A percentile compares a stretch with the other conserved stretches of the same genome.
phyloP scores from a whole-genome alignment of 75 land plant genomes.

The Pseudotsuga menziesii region DNA sequence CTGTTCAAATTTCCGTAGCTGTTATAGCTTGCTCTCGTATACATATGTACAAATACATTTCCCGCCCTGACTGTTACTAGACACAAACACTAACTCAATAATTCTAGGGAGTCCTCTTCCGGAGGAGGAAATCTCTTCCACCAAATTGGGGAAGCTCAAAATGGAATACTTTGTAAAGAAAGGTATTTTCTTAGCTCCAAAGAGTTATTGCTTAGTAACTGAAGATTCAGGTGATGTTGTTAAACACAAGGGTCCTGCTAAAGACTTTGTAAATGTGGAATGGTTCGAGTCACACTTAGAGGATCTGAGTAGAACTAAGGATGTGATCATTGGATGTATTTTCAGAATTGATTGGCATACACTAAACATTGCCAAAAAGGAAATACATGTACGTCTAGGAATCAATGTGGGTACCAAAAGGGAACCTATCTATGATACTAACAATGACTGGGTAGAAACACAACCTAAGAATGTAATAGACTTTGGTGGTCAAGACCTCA shows the following conservation, averaged over 20 bases:
- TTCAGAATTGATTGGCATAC: background rate
- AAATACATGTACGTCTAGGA: background rate
- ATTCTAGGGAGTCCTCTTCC: background rate
- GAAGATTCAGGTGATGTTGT: background rate
- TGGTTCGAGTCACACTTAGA: background rate
- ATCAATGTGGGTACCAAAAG: background rate
- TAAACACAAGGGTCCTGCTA: background rate
- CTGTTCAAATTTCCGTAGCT: background rate
- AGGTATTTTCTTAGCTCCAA: background rate
- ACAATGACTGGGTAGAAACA: too few species aligned
- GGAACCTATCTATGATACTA: background rate
- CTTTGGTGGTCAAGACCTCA: too few species aligned
- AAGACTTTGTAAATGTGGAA: background rate
- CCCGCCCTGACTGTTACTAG: background rate
- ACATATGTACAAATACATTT: background rate
- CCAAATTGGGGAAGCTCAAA: background rate
- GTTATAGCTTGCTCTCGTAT: slow-evolving; percentile 1
- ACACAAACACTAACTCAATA: background rate
- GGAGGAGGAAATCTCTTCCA: background rate
- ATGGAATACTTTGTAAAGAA: background rate
- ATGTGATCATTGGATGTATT: too few species aligned
- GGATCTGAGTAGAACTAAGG: too few species aligned
- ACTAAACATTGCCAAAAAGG: background rate
- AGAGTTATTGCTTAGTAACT: background rate
- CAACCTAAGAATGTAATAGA: too few species aligned